Percentiles rank a stretch among this genome's conserved stretches.
These are phyloP conservation scores for Chernovozyma aurita DNA, from an alignment of 1,139 yeast species.

Conservation along the genomic window DNA sequence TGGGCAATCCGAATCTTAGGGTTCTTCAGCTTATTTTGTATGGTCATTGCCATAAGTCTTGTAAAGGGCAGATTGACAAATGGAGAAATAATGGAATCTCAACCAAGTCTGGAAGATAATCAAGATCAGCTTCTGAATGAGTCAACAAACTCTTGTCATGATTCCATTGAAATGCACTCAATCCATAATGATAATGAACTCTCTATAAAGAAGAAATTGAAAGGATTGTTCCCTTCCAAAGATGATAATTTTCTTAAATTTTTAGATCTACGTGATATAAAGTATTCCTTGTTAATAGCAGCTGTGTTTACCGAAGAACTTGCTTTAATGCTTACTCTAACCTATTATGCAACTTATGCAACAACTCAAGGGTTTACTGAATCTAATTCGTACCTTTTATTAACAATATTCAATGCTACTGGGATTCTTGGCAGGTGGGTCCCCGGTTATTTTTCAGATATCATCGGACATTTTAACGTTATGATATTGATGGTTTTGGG, in stretches of 20 bases:
- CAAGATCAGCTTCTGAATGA: not conserved
- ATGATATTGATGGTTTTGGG: constrained; percentile 39
- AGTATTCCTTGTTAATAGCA: constrained; percentile 20
- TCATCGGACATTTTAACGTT: constrained; percentile 54
- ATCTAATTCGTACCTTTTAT: constrained; percentile 45
- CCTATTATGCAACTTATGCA: constrained; percentile 55
- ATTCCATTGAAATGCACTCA: not conserved
- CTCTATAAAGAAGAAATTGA: not conserved
- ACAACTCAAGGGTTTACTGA: constrained; percentile 49
- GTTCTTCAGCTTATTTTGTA: constrained; percentile 27
- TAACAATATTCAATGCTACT: constrained; percentile 54
- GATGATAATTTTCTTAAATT: constrained; percentile 18
- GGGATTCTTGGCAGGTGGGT: constrained; percentile 57
- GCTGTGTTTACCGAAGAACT: constrained; percentile 50
- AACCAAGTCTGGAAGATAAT: not conserved
- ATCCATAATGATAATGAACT: not conserved
- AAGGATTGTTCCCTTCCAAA: not conserved
- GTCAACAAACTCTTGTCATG: not conserved
- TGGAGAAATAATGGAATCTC: not conserved
- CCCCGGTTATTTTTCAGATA: constrained; percentile 54
- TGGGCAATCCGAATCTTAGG: constrained; percentile 36
- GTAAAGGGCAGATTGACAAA: constrained; percentile 2
- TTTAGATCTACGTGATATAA: constrained; percentile 23
- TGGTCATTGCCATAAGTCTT: constrained; percentile 12
- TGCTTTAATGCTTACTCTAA: constrained; percentile 46